A percentile compares a stretch with the other conserved stretches of the same genome.
Conservation (phyloP, 2,329 filamentous ascomycete species). For the Talaromyces sp. region DNA sequence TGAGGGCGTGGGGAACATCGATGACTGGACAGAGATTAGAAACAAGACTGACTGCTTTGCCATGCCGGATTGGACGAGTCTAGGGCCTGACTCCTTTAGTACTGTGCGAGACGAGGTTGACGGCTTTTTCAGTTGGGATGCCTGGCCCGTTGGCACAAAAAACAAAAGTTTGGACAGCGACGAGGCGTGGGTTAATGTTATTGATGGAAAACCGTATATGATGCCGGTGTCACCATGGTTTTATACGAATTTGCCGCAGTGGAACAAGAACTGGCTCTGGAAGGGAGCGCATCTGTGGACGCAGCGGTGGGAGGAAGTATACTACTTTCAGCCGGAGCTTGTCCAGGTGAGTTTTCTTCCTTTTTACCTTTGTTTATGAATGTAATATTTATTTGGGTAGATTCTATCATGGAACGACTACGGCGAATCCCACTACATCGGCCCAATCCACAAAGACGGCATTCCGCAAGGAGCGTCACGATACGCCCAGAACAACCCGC, state of each 20-base stretch:
- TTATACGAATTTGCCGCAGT: slow-evolving; percentile 52
- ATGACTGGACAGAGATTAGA: slow-evolving; percentile 34
- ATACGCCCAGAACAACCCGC: slow-evolving; percentile 23
- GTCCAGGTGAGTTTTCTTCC: slow-evolving; percentile 32
- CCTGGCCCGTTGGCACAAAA: slow-evolving; percentile 35
- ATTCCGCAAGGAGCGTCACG: slow-evolving; percentile 42
- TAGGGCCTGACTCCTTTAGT: slow-evolving; percentile 23
- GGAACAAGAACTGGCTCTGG: slow-evolving; percentile 60
- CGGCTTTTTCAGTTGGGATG: slow-evolving; percentile 39
- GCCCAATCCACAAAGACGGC: slow-evolving; percentile 42
- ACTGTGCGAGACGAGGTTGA: slow-evolving; percentile 27
- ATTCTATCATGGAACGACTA: slow-evolving; percentile 60
- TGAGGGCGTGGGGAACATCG: slow-evolving; percentile 37
- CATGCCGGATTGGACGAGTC: slow-evolving; percentile 43
- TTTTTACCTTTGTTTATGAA: background rate
- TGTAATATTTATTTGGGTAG: too few relatives aligned
- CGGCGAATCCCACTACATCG: slow-evolving; percentile 57
- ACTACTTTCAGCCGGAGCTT: slow-evolving; percentile 47
- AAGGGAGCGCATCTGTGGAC: slow-evolving; percentile 57
- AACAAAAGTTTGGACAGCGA: slow-evolving; percentile 35
- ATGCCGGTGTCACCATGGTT: slow-evolving; percentile 55
- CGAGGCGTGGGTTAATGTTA: slow-evolving; percentile 32
- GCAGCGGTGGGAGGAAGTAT: slow-evolving; percentile 52
- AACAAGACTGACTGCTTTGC: slow-evolving; percentile 34
- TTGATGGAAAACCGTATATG: slow-evolving; percentile 41